Evolutionary conservation across 306 rosid genomes (phyloP), one percentile per base, ranked within the genome.

Genomic region (Echinosophora koreensis): DNA sequence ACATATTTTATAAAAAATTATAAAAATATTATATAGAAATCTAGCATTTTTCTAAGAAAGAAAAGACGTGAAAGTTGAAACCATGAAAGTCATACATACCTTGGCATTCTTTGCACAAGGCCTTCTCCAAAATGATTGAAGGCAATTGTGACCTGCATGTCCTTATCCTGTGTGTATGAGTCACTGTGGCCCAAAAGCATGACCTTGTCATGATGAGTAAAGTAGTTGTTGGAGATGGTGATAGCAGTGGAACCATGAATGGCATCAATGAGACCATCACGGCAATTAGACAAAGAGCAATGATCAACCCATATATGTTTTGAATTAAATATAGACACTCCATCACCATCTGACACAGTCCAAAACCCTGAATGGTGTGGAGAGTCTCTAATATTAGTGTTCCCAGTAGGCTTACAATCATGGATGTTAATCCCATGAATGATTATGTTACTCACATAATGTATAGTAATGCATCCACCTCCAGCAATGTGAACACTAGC

Each of bases 51-150:
- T 37, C 6, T 6, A 6, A 37, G 41, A 37, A 42, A 9, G 49
- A 9, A 42, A 42, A 42, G 14, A 42, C 49, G 8, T 35, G 30
- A 28, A 1, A 28, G n/a, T n/a, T n/a, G n/a, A n/a, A n/a, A n/a
- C 30, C 30, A 30, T 30, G 74, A 18, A 37, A 56, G 11, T 61
- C 5, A 49, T 58, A 84, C 7, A 18, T 81, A 93, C 98, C 98
- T 93, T 7, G 98, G 98, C 96, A 93, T 93, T 86, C 98, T 88
- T 59, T 93, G 98, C 3, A 93, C 97, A 47, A 93, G 97, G 18
- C 97, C 97, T 81, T 93, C 98, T 6, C 98, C 98, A 71, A 93
- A 93, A 79, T 93, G 98, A 85, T 93, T 93, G 49, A 91, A 93
- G 28, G 98, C 98, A 10, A 93, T 13, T 2, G 98, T 93, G 47